These are phyloP conservation scores for Neurospora sp. DNA, from an alignment of 495 filamentous ascomycete genomes.

Conservation along the genomic window DNA sequence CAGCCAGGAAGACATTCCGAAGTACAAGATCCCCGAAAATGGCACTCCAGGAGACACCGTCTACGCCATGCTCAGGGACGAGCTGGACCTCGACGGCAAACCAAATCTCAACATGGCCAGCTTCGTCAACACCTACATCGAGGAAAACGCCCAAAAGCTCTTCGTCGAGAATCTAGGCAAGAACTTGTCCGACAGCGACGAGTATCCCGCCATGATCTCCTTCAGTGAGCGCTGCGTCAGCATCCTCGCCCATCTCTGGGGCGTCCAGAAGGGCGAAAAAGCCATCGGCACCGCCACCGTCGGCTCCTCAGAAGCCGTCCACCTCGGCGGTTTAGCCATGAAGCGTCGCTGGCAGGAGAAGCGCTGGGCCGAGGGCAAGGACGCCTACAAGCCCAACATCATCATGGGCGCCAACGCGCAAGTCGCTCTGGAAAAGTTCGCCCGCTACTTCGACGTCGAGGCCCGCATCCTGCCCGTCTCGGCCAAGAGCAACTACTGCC, in stretches of 20 bases:
- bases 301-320: conserved; percentile 64
- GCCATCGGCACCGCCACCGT: conserved; percentile 66
- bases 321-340: conserved; percentile 69
- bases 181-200: conserved; percentile 61
- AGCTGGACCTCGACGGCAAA: conserved; percentile 63
- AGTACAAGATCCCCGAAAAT: conserved; percentile 52
- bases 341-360: conserved; percentile 69
- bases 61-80: conserved; percentile 61
- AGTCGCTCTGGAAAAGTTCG: conserved; percentile 65
- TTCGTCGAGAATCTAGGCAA: conserved; percentile 62
- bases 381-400: conserved; percentile 57
- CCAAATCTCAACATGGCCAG: conserved; percentile 63
- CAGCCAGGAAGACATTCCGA: conserved; percentile 51
- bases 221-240: conserved; percentile 63
- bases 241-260: conserved; percentile 64
- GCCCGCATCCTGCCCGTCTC: conserved; percentile 59
- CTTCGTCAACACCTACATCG: conserved; percentile 68
- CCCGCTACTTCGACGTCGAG: conserved; percentile 72
- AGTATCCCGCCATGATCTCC: conserved; percentile 66
- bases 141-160: conserved; percentile 51
- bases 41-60: conserved; percentile 55
- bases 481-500: conserved; percentile 48
- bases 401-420: conserved; percentile 73
- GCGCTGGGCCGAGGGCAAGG: conserved; percentile 48
- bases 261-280: conserved; percentile 51